A percentile compares a stretch with the other conserved stretches of the same genome.
Evolutionary conservation across 495 filamentous ascomycete species (phyloP).

Genomic region (Neurospora sp.): DNA sequence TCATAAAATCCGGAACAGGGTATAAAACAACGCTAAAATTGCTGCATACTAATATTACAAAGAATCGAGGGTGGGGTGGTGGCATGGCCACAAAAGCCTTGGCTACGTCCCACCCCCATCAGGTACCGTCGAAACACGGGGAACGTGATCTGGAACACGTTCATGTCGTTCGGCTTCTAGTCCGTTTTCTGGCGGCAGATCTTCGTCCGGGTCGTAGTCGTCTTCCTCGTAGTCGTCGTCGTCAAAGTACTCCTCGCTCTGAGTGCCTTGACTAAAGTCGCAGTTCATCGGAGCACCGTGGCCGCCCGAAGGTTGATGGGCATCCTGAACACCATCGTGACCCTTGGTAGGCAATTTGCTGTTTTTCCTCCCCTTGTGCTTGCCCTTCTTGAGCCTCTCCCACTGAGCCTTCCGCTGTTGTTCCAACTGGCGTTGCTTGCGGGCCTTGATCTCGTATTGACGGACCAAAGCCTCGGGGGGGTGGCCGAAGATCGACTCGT

Average conservation of each 20-base stretch:
- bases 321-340: conserved; percentile 21
- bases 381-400: conserved; percentile 94
- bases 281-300: conserved; percentile 14
- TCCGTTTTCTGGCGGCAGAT: conserved; percentile 12
- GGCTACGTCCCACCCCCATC: conserved; percentile 12
- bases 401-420: conserved; percentile 75
- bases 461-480: conserved; percentile 78
- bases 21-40: background rate
- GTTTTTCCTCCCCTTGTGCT: conserved; percentile 64
- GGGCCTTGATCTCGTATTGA: conserved; percentile 90
- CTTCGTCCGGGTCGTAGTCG: conserved; percentile 24
- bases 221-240: conserved; percentile 31
- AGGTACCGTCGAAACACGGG: conserved; percentile 1
- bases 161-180: conserved; percentile 18
- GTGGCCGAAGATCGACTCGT: conserved; percentile 74
- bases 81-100: background rate
- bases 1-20: background rate
- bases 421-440: conserved; percentile 67
- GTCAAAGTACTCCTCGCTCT: conserved; percentile 26
- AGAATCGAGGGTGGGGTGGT: background rate
- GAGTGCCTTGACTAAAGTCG: conserved; percentile 21
- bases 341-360: conserved; percentile 52
- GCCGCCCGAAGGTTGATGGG: conserved; percentile 12
- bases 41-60: background rate
- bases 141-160: background rate